A percentile compares a stretch with the other conserved stretches of the same genome.
Conservation (phyloP, 768 basidiomycete species). For the Termitomyces sp. region DNA sequence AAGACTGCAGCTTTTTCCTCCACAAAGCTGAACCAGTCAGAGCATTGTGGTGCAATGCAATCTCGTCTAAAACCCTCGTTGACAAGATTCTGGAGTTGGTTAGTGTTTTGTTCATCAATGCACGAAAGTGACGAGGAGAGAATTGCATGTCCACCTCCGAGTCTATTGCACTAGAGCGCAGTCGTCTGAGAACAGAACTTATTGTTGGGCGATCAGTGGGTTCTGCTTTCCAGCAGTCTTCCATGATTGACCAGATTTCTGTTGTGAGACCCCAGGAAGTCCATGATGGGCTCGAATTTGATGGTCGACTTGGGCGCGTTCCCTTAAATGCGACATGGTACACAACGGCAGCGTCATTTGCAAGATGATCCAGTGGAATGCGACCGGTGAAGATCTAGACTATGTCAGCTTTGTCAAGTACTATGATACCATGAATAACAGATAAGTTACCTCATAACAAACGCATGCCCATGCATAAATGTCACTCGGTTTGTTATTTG, state of each 20-base stretch:
- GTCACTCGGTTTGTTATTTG: neutral
- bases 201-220: neutral
- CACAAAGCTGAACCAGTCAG: neutral
- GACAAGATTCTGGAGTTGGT: neutral
- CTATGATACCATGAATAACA: neutral
- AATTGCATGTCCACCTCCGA: neutral
- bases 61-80: neutral
- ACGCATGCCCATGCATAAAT: constrained; percentile 1
- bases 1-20: neutral
- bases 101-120: neutral
- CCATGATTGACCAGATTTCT: neutral
- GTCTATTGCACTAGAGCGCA: neutral
- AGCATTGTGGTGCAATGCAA: neutral
- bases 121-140: neutral
- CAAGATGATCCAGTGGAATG: neutral
- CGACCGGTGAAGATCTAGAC: neutral
- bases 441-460: neutral
- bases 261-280: neutral
- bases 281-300: neutral
- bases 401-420: neutral
- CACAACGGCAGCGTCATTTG: neutral
- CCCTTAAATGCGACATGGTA: neutral
- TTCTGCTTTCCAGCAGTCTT: neutral
- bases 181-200: neutral
- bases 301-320: neutral